Percentiles rank a stretch among this genome's conserved stretches.
These are phyloP conservation scores for Digitaria exilis DNA, from an alignment of 202 grass and related monocot genomes.

Conservation along the genomic window DNA sequence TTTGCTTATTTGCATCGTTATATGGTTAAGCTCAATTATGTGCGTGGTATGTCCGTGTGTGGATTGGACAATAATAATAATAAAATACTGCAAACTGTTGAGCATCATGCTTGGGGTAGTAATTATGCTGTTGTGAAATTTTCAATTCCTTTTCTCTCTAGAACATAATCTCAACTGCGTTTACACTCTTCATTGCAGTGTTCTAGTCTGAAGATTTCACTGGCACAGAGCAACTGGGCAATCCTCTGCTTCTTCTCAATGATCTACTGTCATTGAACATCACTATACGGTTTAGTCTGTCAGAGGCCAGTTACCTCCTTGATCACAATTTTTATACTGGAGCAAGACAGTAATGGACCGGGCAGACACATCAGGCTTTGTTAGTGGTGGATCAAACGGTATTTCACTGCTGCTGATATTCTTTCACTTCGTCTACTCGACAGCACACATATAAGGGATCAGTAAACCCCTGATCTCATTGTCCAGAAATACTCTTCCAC, in stretches of 20 bases:
- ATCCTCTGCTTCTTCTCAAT: slow-evolving; percentile 17
- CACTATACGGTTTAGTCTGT: slow-evolving; percentile 8
- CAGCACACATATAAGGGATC: slow-evolving; percentile 26
- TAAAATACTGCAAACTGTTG: background rate
- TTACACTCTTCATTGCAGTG: slow-evolving; percentile 24
- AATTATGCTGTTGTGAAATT: background rate
- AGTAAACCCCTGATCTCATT: slow-evolving; percentile 11
- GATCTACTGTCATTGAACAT: slow-evolving; percentile 1
- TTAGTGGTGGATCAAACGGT: slow-evolving; percentile 47
- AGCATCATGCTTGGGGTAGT: background rate
- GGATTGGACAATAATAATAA: background rate
- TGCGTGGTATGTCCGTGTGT: background rate
- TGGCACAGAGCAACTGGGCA: background rate
- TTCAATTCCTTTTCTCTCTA: background rate
- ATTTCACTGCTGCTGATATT: slow-evolving; percentile 54
- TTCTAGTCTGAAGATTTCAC: slow-evolving; percentile 23
- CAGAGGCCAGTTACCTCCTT: slow-evolving; percentile 15
- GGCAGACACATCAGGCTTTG: slow-evolving; percentile 59
- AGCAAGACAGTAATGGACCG: slow-evolving; percentile 45
- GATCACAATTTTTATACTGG: slow-evolving; percentile 7
- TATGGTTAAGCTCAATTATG: slow-evolving; percentile 1
- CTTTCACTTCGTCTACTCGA: slow-evolving; percentile 51
- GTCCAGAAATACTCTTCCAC: slow-evolving; percentile 6
- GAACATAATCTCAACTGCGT: background rate
- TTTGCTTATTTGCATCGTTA: background rate